These are phyloP conservation scores for Petrea volubilis DNA, from an alignment of 257 asterid species.

Conservation along the genomic window DNA sequence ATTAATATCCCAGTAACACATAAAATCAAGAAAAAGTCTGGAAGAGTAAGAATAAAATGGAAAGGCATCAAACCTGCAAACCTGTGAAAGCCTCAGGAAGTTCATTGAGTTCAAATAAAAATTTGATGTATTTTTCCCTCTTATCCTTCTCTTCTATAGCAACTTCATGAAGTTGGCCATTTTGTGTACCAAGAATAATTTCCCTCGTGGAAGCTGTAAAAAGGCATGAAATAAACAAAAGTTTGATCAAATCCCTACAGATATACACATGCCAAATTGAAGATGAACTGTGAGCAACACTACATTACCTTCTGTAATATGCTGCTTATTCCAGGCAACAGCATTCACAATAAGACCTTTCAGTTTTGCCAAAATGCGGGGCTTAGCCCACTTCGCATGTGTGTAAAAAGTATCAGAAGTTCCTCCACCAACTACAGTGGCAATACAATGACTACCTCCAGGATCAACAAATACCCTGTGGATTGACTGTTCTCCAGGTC, in stretches of 20 bases:
- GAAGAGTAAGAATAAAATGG: constrained; percentile 15
- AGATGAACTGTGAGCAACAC: constrained; percentile 12
- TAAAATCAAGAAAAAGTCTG: not conserved
- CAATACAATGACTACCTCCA: constrained; percentile 96
- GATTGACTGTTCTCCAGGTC: constrained; percentile 91
- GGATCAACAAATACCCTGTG: constrained; percentile 92
- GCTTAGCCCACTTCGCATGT: constrained; percentile 93
- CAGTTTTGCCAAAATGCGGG: constrained; percentile 75
- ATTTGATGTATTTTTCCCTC: constrained; percentile 83
- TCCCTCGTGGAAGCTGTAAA: constrained; percentile 89
- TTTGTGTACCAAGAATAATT: constrained; percentile 83
- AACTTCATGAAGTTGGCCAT: constrained; percentile 92
- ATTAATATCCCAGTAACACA: not conserved
- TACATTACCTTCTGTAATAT: constrained; percentile 79
- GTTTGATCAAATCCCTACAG: constrained; percentile 15
- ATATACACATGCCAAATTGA: constrained; percentile 1
- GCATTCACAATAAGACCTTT: constrained; percentile 80
- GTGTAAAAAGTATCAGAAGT: constrained; percentile 87
- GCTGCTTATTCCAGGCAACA: constrained; percentile 95
- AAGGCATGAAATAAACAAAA: constrained; percentile 27
- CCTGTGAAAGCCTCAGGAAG: constrained; percentile 93
- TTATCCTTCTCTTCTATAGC: constrained; percentile 95
- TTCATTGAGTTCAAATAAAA: constrained; percentile 80
- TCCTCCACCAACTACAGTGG: constrained; percentile 86
- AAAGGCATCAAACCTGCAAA: constrained; percentile 64